Base-by-base conservation (phyloP, 768 basidiomycete genomes). In the Multifurca ochricompacta region DNA sequence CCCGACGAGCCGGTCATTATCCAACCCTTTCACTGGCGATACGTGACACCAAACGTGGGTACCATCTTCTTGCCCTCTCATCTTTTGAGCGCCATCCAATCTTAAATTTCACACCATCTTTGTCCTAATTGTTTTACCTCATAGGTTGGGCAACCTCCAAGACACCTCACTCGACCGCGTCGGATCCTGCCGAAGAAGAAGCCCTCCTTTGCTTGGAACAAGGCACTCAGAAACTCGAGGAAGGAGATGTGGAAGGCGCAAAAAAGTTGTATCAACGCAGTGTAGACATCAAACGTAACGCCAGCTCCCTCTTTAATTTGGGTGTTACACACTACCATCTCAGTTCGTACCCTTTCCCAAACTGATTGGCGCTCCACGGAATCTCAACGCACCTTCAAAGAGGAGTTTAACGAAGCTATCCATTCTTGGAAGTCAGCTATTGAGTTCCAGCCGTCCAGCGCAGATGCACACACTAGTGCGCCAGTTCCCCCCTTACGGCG, bases 311-410 rank as follows among this genome's bases (percentile, higher is more conserved):
- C 35, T 92, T 91, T 70, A 92, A 92, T 66, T 77, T 91, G 13
- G 90, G 91, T 39, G 91, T 92, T 28, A 90, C 91, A 4, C 83
- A 89, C 64, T 92, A 91, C 67, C 90, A 92, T 68, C 78, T 91
- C 44, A 91, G 89, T 91, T 66, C 54, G 82, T 75, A 49, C 21
- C 54, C 43, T 14, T 56, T 35, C 58, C 34, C 53, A 40, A 43
- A 40, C 14, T 16, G 45, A 48, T 19, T 27, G 44, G 27, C 53
- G 37, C 13, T 16, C 19, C 39, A 41, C 16, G 41, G n/a, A 51
- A 39, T 35, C 47, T 36, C 53, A 32, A 43, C 9, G 32, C 28
- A 30, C 11, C 44, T n/a, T n/a, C 21, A 10, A 63, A 93, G 90
- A 91, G 79, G 87, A 92, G 66, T 93, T 83, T 67, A 85, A 90